phyloP scores from a whole-genome alignment of 2,329 filamentous ascomycete genomes.

The Aspergillus glaucus region DNA sequence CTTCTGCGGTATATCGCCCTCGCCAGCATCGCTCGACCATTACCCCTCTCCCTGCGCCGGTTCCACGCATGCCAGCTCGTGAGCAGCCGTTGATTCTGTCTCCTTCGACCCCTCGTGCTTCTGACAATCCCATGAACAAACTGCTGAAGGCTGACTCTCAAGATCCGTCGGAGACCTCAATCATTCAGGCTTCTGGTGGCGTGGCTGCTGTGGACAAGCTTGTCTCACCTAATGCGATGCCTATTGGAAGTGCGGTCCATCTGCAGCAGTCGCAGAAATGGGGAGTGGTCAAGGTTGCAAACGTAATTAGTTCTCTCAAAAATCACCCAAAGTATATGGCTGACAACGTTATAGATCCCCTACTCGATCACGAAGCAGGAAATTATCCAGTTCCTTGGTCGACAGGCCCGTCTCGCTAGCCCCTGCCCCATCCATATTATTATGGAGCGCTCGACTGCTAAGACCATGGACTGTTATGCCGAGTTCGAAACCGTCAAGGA shows the following conservation, averaged over 20 bases:
- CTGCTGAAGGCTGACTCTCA: constrained; percentile 2
- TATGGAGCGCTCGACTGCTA: constrained; percentile 53
- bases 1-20: background rate
- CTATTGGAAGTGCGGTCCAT: constrained; percentile 21
- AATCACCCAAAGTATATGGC: background rate
- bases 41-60: background rate
- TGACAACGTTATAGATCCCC: constrained; percentile 36
- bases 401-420: constrained; percentile 34
- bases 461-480: constrained; percentile 50
- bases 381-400: constrained; percentile 43
- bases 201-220: constrained; percentile 8
- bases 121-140: background rate
- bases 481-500: constrained; percentile 37
- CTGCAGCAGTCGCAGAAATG: constrained; percentile 12
- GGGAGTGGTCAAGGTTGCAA: constrained; percentile 31
- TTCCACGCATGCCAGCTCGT: background rate
- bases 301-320: constrained; percentile 22
- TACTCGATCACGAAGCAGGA: constrained; percentile 46
- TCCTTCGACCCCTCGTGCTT: constrained; percentile 2
- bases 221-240: constrained; percentile 17
- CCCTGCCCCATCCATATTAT: constrained; percentile 48
- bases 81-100: constrained; percentile 1
- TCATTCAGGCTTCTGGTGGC: constrained; percentile 1
- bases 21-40: background rate
- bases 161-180: background rate